A percentile compares a stretch with the other conserved stretches of the same genome.
These are phyloP conservation scores for Lignosus rhinocerotis DNA, from an alignment of 1,284 basidiomycete species.

Conservation along the genomic window DNA sequence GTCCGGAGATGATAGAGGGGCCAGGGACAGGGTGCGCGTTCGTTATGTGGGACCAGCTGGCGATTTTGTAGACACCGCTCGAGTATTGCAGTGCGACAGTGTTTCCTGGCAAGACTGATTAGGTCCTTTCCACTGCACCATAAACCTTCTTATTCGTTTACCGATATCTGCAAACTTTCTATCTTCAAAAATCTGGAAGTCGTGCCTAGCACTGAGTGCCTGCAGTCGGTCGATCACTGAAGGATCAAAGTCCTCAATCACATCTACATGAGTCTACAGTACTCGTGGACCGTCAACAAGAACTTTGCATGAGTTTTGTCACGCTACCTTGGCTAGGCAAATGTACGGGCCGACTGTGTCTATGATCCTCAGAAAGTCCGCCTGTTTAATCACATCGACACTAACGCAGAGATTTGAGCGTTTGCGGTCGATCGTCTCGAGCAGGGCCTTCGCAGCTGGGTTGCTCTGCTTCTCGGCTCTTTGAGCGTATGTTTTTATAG, in stretches of 20 bases:
- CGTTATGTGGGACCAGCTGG: conserved; percentile 95
- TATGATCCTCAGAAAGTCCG: conserved; percentile 84
- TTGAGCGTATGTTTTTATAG: conserved; percentile 59
- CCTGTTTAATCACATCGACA: conserved; percentile 88
- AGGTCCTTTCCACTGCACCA: not conserved
- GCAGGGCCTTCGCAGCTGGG: conserved; percentile 73
- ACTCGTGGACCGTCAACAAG: not conserved
- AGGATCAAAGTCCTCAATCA: conserved; percentile 89
- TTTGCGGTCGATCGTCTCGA: conserved; percentile 88
- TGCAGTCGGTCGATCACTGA: conserved; percentile 74
- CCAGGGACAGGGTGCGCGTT: conserved; percentile 97
- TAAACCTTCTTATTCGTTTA: conserved; percentile 37
- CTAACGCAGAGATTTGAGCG: conserved; percentile 92
- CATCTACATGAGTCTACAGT: conserved; percentile 93
- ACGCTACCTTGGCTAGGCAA: conserved; percentile 91
- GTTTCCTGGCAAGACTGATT: conserved; percentile 64
- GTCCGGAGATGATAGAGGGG: conserved; percentile 88
- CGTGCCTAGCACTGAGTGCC: conserved; percentile 76
- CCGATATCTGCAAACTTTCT: conserved; percentile 99
- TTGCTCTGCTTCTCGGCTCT: conserved; percentile 68
- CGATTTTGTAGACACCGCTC: conserved; percentile 90
- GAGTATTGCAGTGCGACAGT: conserved; percentile 96
- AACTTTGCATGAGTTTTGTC: not conserved
- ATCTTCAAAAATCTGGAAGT: conserved; percentile 98
- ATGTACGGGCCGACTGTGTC: conserved; percentile 87